Conservation (phyloP, 345 rosid genomes). For the Sonneratia alba region DNA sequence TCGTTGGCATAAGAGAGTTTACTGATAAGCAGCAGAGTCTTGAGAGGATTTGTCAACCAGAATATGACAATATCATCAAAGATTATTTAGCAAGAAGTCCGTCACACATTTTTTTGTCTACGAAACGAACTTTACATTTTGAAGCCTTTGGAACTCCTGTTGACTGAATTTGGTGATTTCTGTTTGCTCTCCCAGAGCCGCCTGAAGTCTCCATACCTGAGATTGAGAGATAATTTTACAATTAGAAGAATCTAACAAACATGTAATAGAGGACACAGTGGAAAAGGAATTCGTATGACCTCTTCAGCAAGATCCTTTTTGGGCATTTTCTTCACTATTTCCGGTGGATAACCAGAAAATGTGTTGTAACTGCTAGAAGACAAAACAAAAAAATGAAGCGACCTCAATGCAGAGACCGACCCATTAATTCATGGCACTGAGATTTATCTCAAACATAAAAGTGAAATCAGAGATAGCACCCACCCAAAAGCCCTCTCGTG, state of each 20-base stretch:
- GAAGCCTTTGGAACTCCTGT: slow-evolving; percentile 90
- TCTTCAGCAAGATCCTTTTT: slow-evolving; percentile 91
- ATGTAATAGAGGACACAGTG: background rate
- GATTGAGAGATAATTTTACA: background rate
- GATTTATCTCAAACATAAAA: background rate
- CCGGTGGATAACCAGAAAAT: slow-evolving; percentile 90
- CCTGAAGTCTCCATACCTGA: slow-evolving; percentile 98
- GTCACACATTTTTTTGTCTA: no score
- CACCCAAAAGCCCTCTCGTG: slow-evolving; percentile 63
- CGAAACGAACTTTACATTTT: slow-evolving; percentile 41
- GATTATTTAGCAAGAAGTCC: no score
- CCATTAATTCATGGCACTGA: background rate
- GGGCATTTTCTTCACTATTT: slow-evolving; percentile 91
- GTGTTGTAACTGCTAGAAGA: slow-evolving; percentile 66
- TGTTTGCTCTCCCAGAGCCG: slow-evolving; percentile 93
- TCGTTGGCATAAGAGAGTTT: no score
- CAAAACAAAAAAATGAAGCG: background rate
- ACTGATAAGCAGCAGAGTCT: no score
- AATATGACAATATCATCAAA: no score
- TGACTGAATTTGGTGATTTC: slow-evolving; percentile 83
- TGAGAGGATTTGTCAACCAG: no score
- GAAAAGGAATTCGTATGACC: slow-evolving; percentile 25
- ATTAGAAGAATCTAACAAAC: background rate
- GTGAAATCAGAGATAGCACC: background rate
- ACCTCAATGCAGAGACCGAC: background rate